Percentiles rank a stretch among this genome's conserved stretches.
These are phyloP conservation scores for Elongisporangium anandrum DNA, from an alignment of 352 stramenopile genomes.

Conservation along the genomic window DNA sequence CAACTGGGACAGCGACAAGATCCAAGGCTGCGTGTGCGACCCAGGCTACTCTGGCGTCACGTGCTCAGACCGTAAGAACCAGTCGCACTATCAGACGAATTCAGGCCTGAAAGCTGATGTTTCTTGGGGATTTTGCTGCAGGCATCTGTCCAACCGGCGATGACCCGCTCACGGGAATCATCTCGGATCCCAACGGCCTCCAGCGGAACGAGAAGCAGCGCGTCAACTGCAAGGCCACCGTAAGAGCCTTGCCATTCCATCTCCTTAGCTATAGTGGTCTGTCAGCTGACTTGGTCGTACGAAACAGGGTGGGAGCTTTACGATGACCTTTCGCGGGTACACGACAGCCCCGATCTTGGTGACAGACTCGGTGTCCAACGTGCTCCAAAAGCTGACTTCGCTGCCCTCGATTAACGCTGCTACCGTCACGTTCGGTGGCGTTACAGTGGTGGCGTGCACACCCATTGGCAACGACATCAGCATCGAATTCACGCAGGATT, in stretches of 20 bases:
- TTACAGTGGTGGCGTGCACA: constrained; percentile 62
- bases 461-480: constrained; percentile 73
- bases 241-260: constrained; percentile 21
- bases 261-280: constrained; percentile 19
- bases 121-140: constrained; percentile 3
- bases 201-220: constrained; percentile 70
- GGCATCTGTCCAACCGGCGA: constrained; percentile 77
- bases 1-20: constrained; percentile 83
- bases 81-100: background rate
- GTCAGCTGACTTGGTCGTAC: background rate
- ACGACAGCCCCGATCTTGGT: constrained; percentile 65
- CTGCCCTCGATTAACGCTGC: constrained; percentile 63
- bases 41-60: constrained; percentile 64
- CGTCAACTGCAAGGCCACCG: constrained; percentile 68
- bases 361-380: constrained; percentile 36
- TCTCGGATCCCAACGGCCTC: constrained; percentile 51
- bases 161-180: constrained; percentile 80
- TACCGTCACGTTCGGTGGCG: constrained; percentile 63
- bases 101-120: background rate
- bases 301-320: constrained; percentile 69
- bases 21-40: constrained; percentile 87
- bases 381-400: constrained; percentile 48
- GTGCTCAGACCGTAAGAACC: constrained; percentile 52
- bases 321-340: constrained; percentile 75
- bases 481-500: constrained; percentile 74